A percentile compares a stretch with the other conserved stretches of the same genome.
These are phyloP conservation scores for Vickermania ingenoplastis DNA, from an alignment of 208 protist genomes.

Conservation along the genomic window DNA sequence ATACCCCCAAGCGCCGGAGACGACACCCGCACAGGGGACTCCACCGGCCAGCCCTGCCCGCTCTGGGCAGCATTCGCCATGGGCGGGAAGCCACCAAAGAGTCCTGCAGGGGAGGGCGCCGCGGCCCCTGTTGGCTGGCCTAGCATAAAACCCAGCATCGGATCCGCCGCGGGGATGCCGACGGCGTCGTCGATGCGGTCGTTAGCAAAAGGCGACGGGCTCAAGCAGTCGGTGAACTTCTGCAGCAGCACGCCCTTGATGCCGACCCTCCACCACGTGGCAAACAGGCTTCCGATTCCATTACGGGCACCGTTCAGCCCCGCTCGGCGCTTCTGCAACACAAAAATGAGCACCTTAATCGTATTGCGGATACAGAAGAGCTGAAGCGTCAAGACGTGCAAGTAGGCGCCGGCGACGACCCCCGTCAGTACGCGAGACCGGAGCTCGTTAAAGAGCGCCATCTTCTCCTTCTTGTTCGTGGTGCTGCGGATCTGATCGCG, in stretches of 20 bases:
- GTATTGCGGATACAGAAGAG: constrained; percentile 60
- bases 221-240: not conserved
- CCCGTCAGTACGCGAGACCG: constrained; percentile 7
- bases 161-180: not conserved
- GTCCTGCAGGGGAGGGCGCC: not conserved
- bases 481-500: constrained; percentile 35
- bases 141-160: no score
- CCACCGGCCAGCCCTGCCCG: not conserved
- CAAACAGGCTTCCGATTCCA: not conserved
- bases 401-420: constrained; percentile 49
- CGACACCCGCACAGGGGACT: no score
- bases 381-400: constrained; percentile 53
- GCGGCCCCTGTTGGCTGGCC: not conserved
- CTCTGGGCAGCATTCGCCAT: not conserved
- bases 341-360: constrained; percentile 50
- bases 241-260: not conserved
- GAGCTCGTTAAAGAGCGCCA: constrained; percentile 28
- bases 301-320: constrained; percentile 2
- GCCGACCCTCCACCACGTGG: constrained; percentile 19
- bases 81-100: not conserved
- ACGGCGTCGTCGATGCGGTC: not conserved
- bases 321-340: constrained; percentile 42
- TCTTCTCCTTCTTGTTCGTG: constrained; percentile 30
- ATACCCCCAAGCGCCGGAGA: not conserved
- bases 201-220: not conserved